phyloP scores from a whole-genome alignment of 164 flowering plant species.

The Chimonanthus salicifolius region DNA sequence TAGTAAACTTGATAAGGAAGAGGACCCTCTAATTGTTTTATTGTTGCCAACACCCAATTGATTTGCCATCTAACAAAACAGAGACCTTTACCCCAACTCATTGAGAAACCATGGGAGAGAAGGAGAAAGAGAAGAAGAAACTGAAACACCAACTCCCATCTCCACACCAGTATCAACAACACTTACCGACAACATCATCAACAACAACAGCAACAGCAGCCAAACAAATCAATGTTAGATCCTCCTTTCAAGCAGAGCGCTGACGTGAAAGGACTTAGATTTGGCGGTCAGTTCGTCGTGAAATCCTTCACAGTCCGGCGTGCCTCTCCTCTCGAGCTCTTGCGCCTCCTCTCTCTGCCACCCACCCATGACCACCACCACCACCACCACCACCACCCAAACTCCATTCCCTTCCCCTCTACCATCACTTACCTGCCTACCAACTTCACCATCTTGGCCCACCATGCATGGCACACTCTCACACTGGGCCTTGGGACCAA shows the following conservation, averaged over 20 bases:
- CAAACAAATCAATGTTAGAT: slow-evolving; percentile 32
- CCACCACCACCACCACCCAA: slow-evolving; percentile 4
- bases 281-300: slow-evolving; percentile 82
- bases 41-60: slow-evolving; percentile 2
- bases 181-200: not conserved
- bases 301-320: slow-evolving; percentile 86
- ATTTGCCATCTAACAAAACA: not conserved
- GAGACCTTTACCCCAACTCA: not conserved
- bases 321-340: slow-evolving; percentile 57
- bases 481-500: slow-evolving; percentile 92
- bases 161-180: too few relatives aligned
- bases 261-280: slow-evolving; percentile 74
- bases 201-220: slow-evolving; percentile 27
- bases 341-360: slow-evolving; percentile 56
- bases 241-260: slow-evolving; percentile 60
- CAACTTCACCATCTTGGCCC: slow-evolving; percentile 92
- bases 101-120: slow-evolving; percentile 10
- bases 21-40: not conserved
- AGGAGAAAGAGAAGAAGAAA: slow-evolving; percentile 46
- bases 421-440: slow-evolving; percentile 76
- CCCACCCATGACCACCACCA: slow-evolving; percentile 14
- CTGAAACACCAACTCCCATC: not conserved
- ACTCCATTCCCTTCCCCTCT: slow-evolving; percentile 49
- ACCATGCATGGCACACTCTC: slow-evolving; percentile 96
- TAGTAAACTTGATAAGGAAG: not conserved